phyloP scores from a whole-genome alignment of 2,329 filamentous ascomycete species.

The Bipolaris sorokiniana region DNA sequence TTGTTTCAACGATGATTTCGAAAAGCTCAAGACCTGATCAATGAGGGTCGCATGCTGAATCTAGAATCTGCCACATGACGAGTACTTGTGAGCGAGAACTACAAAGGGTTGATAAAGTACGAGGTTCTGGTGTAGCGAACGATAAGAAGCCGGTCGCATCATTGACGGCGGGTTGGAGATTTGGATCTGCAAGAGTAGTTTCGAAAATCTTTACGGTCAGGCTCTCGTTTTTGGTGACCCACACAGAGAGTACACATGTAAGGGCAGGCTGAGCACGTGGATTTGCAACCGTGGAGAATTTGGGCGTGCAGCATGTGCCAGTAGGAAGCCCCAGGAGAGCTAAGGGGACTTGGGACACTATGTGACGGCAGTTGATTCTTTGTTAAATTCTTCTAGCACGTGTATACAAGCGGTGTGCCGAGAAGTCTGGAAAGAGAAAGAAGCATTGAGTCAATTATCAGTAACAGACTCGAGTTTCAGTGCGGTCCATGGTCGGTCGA shows the following conservation, averaged over 20 bases:
- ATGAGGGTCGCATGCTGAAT: too few species aligned
- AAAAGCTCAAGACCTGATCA: too few species aligned
- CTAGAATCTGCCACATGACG: too few species aligned
- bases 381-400: neutral
- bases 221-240: neutral
- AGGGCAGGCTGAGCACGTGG: neutral
- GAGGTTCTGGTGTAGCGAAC: neutral
- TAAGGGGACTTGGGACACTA: neutral
- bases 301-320: neutral
- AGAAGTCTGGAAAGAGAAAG: neutral
- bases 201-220: neutral
- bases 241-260: neutral
- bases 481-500: neutral
- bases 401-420: neutral
- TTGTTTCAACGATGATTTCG: too few species aligned
- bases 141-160: neutral
- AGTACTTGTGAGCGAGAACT: too few species aligned
- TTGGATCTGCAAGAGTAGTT: slow-evolving; percentile 1
- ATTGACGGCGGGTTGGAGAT: neutral
- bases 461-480: neutral
- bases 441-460: neutral
- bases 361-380: neutral
- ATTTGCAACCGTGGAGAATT: neutral
- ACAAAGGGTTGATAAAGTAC: too few species aligned
- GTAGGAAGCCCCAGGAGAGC: neutral